Percentiles rank a stretch among this genome's conserved stretches.
These are phyloP conservation scores for Diospyros kaki DNA, from an alignment of 148 eudicot species.

Conservation along the genomic window DNA sequence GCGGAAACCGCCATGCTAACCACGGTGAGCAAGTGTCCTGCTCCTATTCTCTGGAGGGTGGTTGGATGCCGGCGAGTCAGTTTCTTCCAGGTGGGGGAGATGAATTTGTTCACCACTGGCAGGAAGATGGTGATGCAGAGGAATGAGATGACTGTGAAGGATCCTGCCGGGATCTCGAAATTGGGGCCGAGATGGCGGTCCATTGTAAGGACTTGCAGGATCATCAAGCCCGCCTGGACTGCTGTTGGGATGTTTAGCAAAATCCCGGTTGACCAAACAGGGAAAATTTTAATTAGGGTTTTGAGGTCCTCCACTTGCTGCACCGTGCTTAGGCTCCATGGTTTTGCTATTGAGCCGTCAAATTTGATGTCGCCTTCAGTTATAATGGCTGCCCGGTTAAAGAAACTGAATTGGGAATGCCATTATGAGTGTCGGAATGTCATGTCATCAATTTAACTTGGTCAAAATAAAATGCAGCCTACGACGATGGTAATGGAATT, in stretches of 20 bases:
- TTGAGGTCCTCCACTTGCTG: constrained; percentile 43
- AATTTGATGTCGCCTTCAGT: constrained; percentile 20
- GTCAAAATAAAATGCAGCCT: neutral
- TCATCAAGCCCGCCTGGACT: constrained; percentile 41
- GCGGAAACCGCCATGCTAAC: constrained; percentile 38
- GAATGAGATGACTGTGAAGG: constrained; percentile 28
- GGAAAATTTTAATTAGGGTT: constrained; percentile 45
- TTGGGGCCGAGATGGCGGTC: constrained; percentile 38
- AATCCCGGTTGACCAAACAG: constrained; percentile 72
- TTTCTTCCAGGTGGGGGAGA: constrained; percentile 28
- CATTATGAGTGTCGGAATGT: too few relatives aligned
- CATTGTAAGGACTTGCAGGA: constrained; percentile 54
- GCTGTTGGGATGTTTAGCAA: constrained; percentile 43
- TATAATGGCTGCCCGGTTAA: constrained; percentile 42
- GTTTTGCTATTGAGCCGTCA: constrained; percentile 26
- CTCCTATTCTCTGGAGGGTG: constrained; percentile 35
- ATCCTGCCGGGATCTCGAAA: constrained; percentile 36
- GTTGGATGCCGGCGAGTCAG: constrained; percentile 14
- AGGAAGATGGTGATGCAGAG: constrained; percentile 20
- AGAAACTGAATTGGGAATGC: constrained; percentile 23
- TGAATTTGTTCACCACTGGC: constrained; percentile 12
- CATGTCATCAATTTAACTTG: too few relatives aligned
- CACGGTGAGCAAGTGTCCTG: constrained; percentile 28
- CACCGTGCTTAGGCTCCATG: constrained; percentile 36
- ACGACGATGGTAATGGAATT: neutral